A percentile compares a stretch with the other conserved stretches of the same genome.
Evolutionary conservation across 1,139 yeast genomes (phyloP).

Genomic region (Scheffersomyces titani): DNA sequence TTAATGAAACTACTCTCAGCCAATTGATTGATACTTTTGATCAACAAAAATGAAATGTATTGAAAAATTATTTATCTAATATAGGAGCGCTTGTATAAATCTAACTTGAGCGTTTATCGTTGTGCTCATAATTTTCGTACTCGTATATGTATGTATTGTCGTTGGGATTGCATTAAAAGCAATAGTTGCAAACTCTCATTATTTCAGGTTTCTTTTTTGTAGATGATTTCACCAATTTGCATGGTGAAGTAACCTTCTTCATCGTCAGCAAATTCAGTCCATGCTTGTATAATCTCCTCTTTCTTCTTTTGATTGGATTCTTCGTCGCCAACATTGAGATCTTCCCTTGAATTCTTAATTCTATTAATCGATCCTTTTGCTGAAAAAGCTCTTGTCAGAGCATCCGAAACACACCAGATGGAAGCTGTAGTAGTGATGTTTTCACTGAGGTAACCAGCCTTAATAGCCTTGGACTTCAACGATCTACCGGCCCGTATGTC

Average conservation of each 20-base stretch:
- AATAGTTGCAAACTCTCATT: not conserved
- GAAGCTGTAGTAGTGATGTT: conserved; percentile 13
- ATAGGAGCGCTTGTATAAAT: too few relatives aligned
- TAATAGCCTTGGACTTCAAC: conserved; percentile 16
- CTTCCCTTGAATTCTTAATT: conserved; percentile 12
- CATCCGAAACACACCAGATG: conserved; percentile 16
- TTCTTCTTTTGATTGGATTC: conserved; percentile 8
- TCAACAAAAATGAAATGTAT: not conserved
- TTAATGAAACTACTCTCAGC: conserved; percentile 9
- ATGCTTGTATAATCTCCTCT: conserved; percentile 6
- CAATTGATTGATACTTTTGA: conserved; percentile 7
- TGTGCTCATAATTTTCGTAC: not conserved
- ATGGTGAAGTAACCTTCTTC: conserved; percentile 12
- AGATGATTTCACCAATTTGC: conserved; percentile 18
- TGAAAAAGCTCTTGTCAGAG: conserved; percentile 4
- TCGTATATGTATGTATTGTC: not conserved
- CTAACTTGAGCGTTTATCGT: not conserved
- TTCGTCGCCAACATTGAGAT: conserved; percentile 8
- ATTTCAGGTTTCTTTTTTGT: conserved; percentile 6
- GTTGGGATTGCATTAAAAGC: too few relatives aligned
- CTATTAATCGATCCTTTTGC: conserved; percentile 10
- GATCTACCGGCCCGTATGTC: conserved; percentile 16
- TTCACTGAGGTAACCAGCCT: conserved; percentile 19
- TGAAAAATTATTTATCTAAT: not conserved
- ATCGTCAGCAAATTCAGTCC: conserved; percentile 18